phyloP scores from a whole-genome alignment of 306 rosid genomes.

The Trifolium dubium region DNA sequence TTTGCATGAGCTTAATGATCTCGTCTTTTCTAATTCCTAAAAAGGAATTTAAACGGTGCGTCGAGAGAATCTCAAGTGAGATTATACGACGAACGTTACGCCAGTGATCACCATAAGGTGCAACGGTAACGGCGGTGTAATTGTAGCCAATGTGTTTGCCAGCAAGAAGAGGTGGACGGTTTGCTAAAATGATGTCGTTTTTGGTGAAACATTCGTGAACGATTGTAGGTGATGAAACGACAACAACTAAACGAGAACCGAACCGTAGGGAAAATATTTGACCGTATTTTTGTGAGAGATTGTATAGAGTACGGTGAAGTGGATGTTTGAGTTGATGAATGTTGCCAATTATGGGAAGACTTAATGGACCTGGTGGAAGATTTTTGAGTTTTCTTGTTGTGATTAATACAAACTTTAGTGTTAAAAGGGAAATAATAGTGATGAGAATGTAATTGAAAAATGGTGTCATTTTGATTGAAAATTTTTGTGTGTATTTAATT shows the following conservation, averaged over 20 bases:
- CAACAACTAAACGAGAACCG: conserved; percentile 39
- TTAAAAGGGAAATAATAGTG: background rate
- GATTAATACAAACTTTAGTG: conserved; percentile 22
- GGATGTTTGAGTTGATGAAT: conserved; percentile 39
- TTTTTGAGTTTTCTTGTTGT: conserved; percentile 23
- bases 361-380: conserved; percentile 42
- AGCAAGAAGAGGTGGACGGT: conserved; percentile 35
- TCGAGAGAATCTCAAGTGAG: conserved; percentile 36
- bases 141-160: conserved; percentile 41
- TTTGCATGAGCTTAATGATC: background rate
- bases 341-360: conserved; percentile 41
- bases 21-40: conserved; percentile 29
- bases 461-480: conserved; percentile 22
- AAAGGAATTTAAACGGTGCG: conserved; percentile 40
- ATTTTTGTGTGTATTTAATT: background rate
- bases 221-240: conserved; percentile 33
- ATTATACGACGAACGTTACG: conserved; percentile 41
- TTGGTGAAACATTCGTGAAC: conserved; percentile 44
- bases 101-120: conserved; percentile 46
- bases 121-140: conserved; percentile 12
- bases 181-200: conserved; percentile 37
- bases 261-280: conserved; percentile 39
- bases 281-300: conserved; percentile 31
- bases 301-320: conserved; percentile 35
- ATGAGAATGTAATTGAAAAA: conserved; percentile 23